Evolutionary conservation across 805 yeast species (phyloP), one percentile per base, ranked within the genome.

Genomic region (Yarrowia bubula): DNA sequence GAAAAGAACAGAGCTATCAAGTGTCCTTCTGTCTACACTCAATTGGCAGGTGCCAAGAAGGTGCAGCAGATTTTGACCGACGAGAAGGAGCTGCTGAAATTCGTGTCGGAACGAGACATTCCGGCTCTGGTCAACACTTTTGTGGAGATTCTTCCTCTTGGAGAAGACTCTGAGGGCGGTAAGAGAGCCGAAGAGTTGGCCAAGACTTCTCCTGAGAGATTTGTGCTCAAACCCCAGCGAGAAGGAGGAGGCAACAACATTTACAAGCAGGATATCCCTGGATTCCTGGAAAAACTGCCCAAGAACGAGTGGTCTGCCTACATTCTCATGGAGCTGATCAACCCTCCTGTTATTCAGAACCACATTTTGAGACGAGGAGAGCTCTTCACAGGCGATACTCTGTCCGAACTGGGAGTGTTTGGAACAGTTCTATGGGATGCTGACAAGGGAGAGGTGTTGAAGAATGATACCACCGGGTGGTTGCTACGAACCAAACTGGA

Each of bases 221-320:
- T 79, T 74, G 99, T 95, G 0, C 80, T 95, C 70, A 95, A 95
- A 73, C 99, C 99, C 4, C 99, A 95, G 76, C 84, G 99, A 78
- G 99, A 95, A 79, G 99, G 99, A 43, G 99, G 99, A 51, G 99
- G 99, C 17, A 92, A 95, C 75, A 95, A 95, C 74, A 84, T 95
- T 64, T 95, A 95, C 76, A 89, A 90, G 71, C 84, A 85, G 41
- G 89, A 90, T 70, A 95, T 95, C 66, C 97, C 97, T 1, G 78
- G 68, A 0, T 93, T 90, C 72, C 77, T 95, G 70, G 72, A 80
- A 11, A 69, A 78, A 0, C 71, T 90, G 10, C 85, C 86, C 10
- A 85, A 88, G 71, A 77, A 80, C 17, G 89, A 88, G 42, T 93
- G 98, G 98, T 86, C 84, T 28, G 96, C 91, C 0, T 95, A 92